phyloP scores from a whole-genome alignment of 2,329 filamentous ascomycete species.

The Trichoderma asperellum region DNA sequence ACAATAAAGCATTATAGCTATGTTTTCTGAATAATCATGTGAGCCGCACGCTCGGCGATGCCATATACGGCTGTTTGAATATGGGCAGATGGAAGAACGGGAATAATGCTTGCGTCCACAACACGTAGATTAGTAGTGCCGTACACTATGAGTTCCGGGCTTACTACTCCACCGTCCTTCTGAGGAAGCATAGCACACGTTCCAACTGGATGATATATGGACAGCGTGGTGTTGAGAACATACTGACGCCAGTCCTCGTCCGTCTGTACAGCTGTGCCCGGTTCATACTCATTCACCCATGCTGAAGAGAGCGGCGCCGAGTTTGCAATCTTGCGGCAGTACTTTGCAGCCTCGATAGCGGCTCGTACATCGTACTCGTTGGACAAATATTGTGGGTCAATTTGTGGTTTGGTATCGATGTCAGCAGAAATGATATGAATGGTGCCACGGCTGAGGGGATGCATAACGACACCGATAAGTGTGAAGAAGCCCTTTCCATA shows the following conservation, averaged over 20 bases:
- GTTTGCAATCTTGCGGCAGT: slow-evolving; percentile 14
- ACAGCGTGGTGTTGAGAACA: neutral
- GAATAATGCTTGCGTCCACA: slow-evolving; percentile 41
- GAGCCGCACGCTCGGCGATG: slow-evolving; percentile 23
- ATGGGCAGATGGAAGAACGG: slow-evolving; percentile 12
- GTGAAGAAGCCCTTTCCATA: neutral
- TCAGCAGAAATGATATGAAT: slow-evolving; percentile 58
- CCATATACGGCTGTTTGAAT: slow-evolving; percentile 23
- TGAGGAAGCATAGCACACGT: slow-evolving; percentile 46
- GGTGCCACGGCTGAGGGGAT: slow-evolving; percentile 62
- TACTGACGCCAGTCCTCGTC: neutral
- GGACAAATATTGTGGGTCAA: slow-evolving; percentile 61
- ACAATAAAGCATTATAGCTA: neutral
- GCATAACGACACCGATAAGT: slow-evolving; percentile 59
- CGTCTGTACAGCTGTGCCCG: neutral
- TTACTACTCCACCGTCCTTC: slow-evolving; percentile 44
- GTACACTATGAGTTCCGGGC: slow-evolving; percentile 32
- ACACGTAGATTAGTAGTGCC: slow-evolving; percentile 37
- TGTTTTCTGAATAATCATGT: neutral
- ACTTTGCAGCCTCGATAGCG: slow-evolving; percentile 35
- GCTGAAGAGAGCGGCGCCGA: slow-evolving; percentile 14
- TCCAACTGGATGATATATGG: slow-evolving; percentile 27
- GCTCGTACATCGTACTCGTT: slow-evolving; percentile 31
- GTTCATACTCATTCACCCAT: slow-evolving; percentile 3
- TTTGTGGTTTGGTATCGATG: slow-evolving; percentile 48